phyloP scores from a whole-genome alignment of 306 rosid species.

The Lotus japonicus region DNA sequence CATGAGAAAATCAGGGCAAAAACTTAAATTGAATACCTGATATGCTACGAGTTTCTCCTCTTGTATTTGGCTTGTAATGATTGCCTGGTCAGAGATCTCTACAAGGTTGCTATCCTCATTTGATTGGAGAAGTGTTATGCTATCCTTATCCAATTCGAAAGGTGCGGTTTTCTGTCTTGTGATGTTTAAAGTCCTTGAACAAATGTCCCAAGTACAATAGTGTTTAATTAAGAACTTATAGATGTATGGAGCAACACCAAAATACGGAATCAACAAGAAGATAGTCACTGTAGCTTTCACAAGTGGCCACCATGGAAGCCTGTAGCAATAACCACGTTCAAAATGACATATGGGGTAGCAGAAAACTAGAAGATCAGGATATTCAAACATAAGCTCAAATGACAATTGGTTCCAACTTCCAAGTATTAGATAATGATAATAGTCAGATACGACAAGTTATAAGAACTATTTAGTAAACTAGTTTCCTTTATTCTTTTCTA shows the following conservation, averaged over 20 bases:
- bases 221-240: conserved; percentile 31
- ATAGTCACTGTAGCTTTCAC: conserved; percentile 41
- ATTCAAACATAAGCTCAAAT: neutral
- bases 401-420: neutral
- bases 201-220: conserved; percentile 14
- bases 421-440: neutral
- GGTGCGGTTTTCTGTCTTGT: conserved; percentile 1
- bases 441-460: too few relatives aligned
- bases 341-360: conserved; percentile 5
- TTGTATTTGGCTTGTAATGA: conserved; percentile 20
- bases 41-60: conserved; percentile 9
- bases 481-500: too few relatives aligned
- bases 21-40: conserved; percentile 26
- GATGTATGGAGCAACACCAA: conserved; percentile 38
- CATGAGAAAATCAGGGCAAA: neutral
- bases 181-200: conserved; percentile 3
- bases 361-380: neutral
- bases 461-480: too few relatives aligned
- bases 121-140: neutral
- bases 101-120: neutral
- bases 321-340: conserved; percentile 23
- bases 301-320: conserved; percentile 55
- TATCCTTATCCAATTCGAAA: neutral
- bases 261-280: conserved; percentile 42
- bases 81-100: conserved; percentile 18